Conservation (phyloP, 2,329 filamentous ascomycete species). For the Verticillium tricorpus region DNA sequence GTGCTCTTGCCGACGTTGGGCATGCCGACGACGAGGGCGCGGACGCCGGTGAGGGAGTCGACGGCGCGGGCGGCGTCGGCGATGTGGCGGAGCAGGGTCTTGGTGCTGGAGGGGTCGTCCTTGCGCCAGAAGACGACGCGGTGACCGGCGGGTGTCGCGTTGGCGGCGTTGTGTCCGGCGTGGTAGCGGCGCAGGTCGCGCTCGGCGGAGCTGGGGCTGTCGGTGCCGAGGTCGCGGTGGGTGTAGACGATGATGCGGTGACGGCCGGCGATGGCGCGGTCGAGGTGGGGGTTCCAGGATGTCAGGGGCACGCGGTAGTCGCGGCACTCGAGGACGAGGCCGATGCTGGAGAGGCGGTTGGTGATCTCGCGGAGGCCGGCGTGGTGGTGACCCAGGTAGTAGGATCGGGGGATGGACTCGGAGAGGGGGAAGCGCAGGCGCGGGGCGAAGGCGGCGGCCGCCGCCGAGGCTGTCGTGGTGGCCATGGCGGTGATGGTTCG, state of each 20-base stretch:
- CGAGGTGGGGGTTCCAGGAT: constrained; percentile 85
- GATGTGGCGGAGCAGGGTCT: constrained; percentile 32
- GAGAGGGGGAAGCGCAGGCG: constrained; percentile 65
- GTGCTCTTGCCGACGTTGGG: constrained; percentile 96
- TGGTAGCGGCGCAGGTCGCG: constrained; percentile 24
- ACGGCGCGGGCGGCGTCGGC: constrained; percentile 23
- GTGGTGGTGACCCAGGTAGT: constrained; percentile 91
- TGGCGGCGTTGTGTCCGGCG: constrained; percentile 1
- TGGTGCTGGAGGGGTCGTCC: constrained; percentile 25
- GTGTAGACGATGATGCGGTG: constrained; percentile 85
- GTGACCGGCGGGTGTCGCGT: constrained; percentile 12
- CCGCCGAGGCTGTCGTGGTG: constrained; percentile 12
- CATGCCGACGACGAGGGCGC: constrained; percentile 90
- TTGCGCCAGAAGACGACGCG: constrained; percentile 41
- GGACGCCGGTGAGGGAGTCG: constrained; percentile 70
- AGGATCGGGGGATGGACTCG: constrained; percentile 74
- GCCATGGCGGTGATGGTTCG: neutral
- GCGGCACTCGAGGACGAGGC: constrained; percentile 89
- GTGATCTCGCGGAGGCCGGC: constrained; percentile 80
- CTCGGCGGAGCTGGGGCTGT: constrained; percentile 20
- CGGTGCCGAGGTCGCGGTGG: constrained; percentile 68
- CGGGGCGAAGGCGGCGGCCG: constrained; percentile 57
- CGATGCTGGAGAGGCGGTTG: constrained; percentile 70
- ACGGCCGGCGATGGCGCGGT: constrained; percentile 67
- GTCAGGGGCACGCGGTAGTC: constrained; percentile 89